phyloP scores from a whole-genome alignment of 768 basidiomycete species.

The Trametes cinnabarina region DNA sequence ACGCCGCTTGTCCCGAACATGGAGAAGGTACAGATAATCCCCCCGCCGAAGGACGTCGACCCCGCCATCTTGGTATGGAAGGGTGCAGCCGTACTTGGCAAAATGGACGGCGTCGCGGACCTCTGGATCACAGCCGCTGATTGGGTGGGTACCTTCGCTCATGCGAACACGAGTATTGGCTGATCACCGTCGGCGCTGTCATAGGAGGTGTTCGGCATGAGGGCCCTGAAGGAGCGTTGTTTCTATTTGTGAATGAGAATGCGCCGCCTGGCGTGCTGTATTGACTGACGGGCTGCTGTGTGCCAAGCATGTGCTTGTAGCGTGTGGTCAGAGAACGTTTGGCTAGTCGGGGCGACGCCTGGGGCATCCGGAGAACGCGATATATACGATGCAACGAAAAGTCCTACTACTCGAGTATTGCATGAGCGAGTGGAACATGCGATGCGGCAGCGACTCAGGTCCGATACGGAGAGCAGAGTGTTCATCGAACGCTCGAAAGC shows the following conservation, averaged over 20 bases:
- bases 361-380: too few relatives aligned
- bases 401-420: too few relatives aligned
- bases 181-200: neutral
- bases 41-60: slow-evolving; percentile 92
- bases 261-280: neutral
- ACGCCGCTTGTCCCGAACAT: slow-evolving; percentile 79
- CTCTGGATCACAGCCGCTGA: slow-evolving; percentile 86
- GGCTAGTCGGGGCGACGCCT: too few relatives aligned
- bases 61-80: slow-evolving; percentile 92
- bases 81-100: slow-evolving; percentile 86
- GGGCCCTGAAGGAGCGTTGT: slow-evolving; percentile 78
- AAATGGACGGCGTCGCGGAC: slow-evolving; percentile 87
- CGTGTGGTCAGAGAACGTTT: too few relatives aligned
- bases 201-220: slow-evolving; percentile 76
- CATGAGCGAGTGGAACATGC: too few relatives aligned
- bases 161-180: neutral
- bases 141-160: slow-evolving; percentile 58
- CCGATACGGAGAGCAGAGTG: too few relatives aligned
- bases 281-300: neutral
- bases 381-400: too few relatives aligned
- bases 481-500: too few relatives aligned
- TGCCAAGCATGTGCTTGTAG: neutral
- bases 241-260: slow-evolving; percentile 59
- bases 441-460: too few relatives aligned
- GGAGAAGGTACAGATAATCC: slow-evolving; percentile 88